Base-by-base conservation (phyloP, 768 basidiomycete genomes). In the Terana coerulea region DNA sequence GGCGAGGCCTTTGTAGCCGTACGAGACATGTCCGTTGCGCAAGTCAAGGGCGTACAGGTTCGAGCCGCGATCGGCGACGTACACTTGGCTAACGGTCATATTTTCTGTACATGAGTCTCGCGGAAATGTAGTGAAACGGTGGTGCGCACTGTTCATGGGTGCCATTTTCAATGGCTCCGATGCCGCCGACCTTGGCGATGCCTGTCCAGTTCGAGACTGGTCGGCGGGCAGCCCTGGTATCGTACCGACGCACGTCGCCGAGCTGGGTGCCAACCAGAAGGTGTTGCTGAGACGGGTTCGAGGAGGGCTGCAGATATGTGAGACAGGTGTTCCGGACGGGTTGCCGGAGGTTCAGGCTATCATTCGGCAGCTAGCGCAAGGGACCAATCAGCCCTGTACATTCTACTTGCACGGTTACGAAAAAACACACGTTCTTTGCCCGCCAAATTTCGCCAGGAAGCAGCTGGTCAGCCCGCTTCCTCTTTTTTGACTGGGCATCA, bases 371-470 rank as follows among this genome's bases (percentile, higher is more conserved):
- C 86, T 88, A 39, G 25, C 11, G n/a, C 9, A 41, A 42, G 14
- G 28, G n/a, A n/a, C n/a, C n/a, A n/a, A n/a, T n/a, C n/a, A n/a
- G n/a, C n/a, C n/a, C n/a, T n/a, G n/a, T n/a, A n/a, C n/a, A n/a
- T n/a, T n/a, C n/a, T n/a, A n/a, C n/a, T n/a, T n/a, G n/a, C n/a
- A n/a, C n/a, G n/a, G n/a, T n/a, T n/a, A n/a, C n/a, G n/a, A n/a
- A n/a, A 14, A 25, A 12, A 52, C 74, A 31, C 51, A 89, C 86
- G 64, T 94, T 93, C 66, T 85, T 87, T 9, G 90, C 90, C 50
- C 91, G 74, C 91, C 91, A 94, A 3, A 85, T 60, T 70, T 94
- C 91, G 0, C 80, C 87, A 0, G 83, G 77, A 43, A 91, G 78
- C 2, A 90, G 60, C 2, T 72, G 66, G 4, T 81, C 77, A 3